These are phyloP conservation scores for Bauhinia variegata DNA, from an alignment of 306 rosid species.

Conservation along the genomic window DNA sequence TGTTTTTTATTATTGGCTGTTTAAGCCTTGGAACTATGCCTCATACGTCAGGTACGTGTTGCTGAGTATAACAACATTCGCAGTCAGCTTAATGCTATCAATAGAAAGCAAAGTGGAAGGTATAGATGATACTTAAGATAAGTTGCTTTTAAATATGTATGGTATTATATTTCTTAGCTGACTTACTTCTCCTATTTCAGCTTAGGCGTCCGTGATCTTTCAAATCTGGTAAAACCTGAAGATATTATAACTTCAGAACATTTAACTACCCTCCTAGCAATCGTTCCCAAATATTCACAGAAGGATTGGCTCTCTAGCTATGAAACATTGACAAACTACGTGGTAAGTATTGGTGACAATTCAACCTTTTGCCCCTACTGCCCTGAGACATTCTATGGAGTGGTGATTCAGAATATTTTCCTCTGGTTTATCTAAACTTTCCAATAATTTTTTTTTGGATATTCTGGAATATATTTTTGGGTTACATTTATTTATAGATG, in stretches of 20 bases:
- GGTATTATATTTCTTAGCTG: conserved; percentile 30
- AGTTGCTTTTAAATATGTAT: conserved; percentile 1
- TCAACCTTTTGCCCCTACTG: conserved; percentile 23
- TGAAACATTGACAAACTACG: conserved; percentile 84
- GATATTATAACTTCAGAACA: conserved; percentile 81
- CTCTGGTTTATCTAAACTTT: conserved; percentile 20
- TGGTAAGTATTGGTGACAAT: conserved; percentile 53
- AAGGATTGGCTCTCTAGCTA: conserved; percentile 94
- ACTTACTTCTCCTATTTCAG: conserved; percentile 48
- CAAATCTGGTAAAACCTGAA: conserved; percentile 86
- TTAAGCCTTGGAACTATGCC: conserved; percentile 29
- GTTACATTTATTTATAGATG: neutral
- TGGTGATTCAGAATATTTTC: conserved; percentile 31
- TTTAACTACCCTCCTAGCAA: conserved; percentile 81
- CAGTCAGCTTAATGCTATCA: conserved; percentile 86
- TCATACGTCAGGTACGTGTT: conserved; percentile 70
- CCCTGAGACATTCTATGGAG: conserved; percentile 16
- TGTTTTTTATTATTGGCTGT: neutral
- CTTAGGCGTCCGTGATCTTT: conserved; percentile 94
- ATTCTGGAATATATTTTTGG: conserved; percentile 31
- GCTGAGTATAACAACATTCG: conserved; percentile 82
- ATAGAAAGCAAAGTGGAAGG: conserved; percentile 95
- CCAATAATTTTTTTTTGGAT: conserved; percentile 27
- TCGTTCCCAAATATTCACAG: conserved; percentile 89
- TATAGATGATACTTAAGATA: conserved; percentile 22